Evolutionary conservation across 2,329 filamentous ascomycete species (phyloP), one percentile per base, ranked within the genome.

Genomic region (Chrysoporthe deuterocubensis): DNA sequence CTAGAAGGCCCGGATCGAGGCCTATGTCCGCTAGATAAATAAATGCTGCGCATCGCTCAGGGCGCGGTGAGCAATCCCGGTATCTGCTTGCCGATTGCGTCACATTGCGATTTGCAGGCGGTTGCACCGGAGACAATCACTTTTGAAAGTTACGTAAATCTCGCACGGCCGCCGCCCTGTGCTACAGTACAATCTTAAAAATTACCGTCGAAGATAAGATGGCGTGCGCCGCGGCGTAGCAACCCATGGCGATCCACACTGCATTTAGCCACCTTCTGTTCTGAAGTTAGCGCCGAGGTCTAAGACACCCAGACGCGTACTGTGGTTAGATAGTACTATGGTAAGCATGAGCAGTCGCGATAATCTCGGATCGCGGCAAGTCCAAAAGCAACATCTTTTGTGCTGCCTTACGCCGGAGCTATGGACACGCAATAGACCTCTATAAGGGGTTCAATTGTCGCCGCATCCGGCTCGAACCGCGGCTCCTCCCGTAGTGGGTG

Each of bases 241-340:
- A 34, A 61, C 32, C 42, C 43, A 21, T 42, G 4, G 9, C 37
- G 43, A 48, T 37, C 59, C 59, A 46, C 59, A 46, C 42, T 32
- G 59, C 54, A 37, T 2, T 43, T 48, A 46, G n/a, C 16, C 43
- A 61, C 59, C 59, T 61, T 48, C 59, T 61, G 21, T 61, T 61
- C 59, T 61, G 59, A 18, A 34, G 6, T 46, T 61, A 61, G 59
- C 43, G 59, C 58, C 59, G 13, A 26, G 14, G 26, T 5, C 59
- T 3, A 32, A 1, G 57, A n/a, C 40, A 18, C 16, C 57, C 26
- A 61, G 43, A 32, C 3, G n/a, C 42, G 58, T 21, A 61, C 26
- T 26, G 26, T 26, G 26, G 26, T 26, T 26, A 26, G 26, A 26
- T 26, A 26, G 26, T 26, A 26, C 26, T 26, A 26, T 26, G 26